Base-by-base conservation (phyloP, 2,329 filamentous ascomycete species). In the Cladobotryum protrusum region DNA sequence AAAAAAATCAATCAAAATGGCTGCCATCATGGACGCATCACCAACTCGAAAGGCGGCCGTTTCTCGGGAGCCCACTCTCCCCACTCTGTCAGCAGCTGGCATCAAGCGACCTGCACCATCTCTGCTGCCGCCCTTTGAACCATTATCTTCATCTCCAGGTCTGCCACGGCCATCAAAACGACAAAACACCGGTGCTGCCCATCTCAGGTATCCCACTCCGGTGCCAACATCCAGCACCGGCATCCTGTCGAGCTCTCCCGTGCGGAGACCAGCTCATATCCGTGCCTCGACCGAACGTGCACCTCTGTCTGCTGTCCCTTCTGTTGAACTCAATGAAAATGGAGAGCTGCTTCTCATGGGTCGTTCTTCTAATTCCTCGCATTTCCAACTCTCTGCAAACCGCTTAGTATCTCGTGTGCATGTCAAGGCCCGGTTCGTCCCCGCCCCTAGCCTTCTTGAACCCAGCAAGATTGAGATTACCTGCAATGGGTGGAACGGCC, bases 401-500 rank as follows among this genome's bases (percentile, higher is more conserved):
- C 87, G 90, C 43, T 81, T 95, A 52, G 89, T 99, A 55, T 97
- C 93, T 62, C 86, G 93, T 63, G 82, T 97, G 19, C 93, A 99
- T 66, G 87, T 96, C 68, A 86, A 89, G 70, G 91, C 90, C 55
- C 81, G 84, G 47, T 99, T 91, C 67, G 81, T 92, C 55, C 78
- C 86, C 18, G 82, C 88, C 12, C 72, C 77, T 17, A 77, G 80
- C 49, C 79, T 79, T 5, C 78, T 88, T 60, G 83, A 88, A 58
- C 77, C 82, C 54, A 88, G 87, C 66, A 85, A 83, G 67, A 81
- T 99, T 43, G 88, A 96, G 68, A 86, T 99, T 60, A 78, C 89
- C 61, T 99, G 93, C 74, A 81, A 87, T 62, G 93, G 93, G 18
- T 97, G 92, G 92, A 99, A 99, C 67, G 93, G 93, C 14, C 77